phyloP scores from a whole-genome alignment of 2,329 filamentous ascomycete species.

The Beauveria medogensis region DNA sequence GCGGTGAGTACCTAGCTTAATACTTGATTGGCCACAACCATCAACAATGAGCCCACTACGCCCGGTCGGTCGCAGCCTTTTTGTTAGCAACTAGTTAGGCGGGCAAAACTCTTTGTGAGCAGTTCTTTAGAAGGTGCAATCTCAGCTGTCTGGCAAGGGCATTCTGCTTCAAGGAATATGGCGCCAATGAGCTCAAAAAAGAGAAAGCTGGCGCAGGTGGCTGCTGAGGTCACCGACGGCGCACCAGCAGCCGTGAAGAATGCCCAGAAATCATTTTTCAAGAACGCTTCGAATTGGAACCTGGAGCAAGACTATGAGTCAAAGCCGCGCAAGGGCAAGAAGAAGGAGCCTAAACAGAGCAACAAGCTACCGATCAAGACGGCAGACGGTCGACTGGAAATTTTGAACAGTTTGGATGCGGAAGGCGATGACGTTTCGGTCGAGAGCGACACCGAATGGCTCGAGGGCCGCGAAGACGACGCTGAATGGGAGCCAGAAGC shows the following conservation, averaged over 20 bases:
- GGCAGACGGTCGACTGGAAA: conserved; percentile 63
- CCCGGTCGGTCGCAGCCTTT: background rate
- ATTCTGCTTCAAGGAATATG: conserved; percentile 27
- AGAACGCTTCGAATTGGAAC: conserved; percentile 75
- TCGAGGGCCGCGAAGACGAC: conserved; percentile 52
- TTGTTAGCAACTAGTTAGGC: background rate
- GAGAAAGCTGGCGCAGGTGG: conserved; percentile 48
- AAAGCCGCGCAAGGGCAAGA: conserved; percentile 69
- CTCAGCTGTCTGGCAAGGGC: background rate
- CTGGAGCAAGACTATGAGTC: conserved; percentile 87
- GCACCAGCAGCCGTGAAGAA: conserved; percentile 26
- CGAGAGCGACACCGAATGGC: conserved; percentile 54
- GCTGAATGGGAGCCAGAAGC: conserved; percentile 40
- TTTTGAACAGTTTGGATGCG: conserved; percentile 45
- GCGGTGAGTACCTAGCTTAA: conserved; percentile 23
- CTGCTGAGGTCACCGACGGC: conserved; percentile 35
- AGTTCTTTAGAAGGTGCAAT: background rate
- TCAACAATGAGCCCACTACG: conserved; percentile 9
- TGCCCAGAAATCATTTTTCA: conserved; percentile 59
- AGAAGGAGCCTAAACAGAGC: conserved; percentile 56
- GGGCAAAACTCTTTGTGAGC: conserved; percentile 10
- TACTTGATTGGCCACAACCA: conserved; percentile 17
- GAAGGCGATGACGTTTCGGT: conserved; percentile 52
- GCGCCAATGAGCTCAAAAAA: conserved; percentile 44
- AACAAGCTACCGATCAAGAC: conserved; percentile 82